These are phyloP conservation scores for Phytomonas francai DNA, from an alignment of 208 protist genomes.

Conservation along the genomic window DNA sequence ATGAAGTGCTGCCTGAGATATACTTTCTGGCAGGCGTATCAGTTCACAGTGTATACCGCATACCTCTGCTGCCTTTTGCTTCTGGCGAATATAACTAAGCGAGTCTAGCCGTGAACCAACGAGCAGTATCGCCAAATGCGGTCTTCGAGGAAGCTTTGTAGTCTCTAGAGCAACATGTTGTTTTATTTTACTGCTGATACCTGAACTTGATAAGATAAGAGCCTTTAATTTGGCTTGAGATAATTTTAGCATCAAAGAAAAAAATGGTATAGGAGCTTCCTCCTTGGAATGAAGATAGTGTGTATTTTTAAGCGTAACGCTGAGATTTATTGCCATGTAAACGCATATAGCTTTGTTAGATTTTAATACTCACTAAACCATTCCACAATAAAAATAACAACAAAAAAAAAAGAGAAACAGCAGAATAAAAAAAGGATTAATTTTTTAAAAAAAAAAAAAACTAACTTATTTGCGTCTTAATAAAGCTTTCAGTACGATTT, in stretches of 20 bases:
- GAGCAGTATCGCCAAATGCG: constrained; percentile 90
- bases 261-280: constrained; percentile 1
- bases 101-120: constrained; percentile 92
- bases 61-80: constrained; percentile 83
- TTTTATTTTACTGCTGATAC: constrained; percentile 30
- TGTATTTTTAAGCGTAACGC: too few species aligned
- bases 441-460: not conserved
- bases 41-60: constrained; percentile 77
- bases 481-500: too few species aligned
- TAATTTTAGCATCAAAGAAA: constrained; percentile 5
- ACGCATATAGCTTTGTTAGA: too few species aligned
- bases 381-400: constrained; percentile 2
- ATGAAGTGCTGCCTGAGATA: constrained; percentile 69
- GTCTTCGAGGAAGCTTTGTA: constrained; percentile 22
- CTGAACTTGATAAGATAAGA: constrained; percentile 34
- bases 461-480: not conserved
- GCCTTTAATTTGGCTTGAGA: constrained; percentile 11
- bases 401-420: constrained; percentile 15
- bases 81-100: constrained; percentile 95
- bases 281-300: not conserved
- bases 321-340: too few species aligned
- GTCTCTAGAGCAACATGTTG: constrained; percentile 24
- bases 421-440: constrained; percentile 9
- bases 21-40: constrained; percentile 62
- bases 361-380: not conserved